These are phyloP conservation scores for Bryoerythrophyllum caledonicum DNA, from an alignment of 225 moss, liverwort and hornwort genomes.

Conservation along the genomic window DNA sequence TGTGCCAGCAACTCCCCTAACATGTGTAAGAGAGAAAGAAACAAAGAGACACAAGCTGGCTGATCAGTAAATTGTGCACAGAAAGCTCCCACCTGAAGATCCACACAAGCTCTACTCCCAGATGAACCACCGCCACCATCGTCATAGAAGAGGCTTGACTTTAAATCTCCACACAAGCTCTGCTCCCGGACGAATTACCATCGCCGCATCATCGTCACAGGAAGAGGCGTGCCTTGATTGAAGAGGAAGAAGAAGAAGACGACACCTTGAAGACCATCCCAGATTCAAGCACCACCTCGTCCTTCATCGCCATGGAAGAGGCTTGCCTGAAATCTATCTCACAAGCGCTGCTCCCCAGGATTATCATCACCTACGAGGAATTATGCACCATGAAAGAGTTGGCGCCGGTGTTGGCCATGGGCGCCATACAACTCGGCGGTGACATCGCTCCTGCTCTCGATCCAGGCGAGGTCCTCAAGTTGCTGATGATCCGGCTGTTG, in stretches of 20 bases:
- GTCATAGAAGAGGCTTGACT: too few species aligned
- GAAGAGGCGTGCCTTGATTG: too few species aligned
- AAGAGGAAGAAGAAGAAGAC: too few species aligned
- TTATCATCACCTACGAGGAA: slow-evolving; percentile 1
- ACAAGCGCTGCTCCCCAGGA: background rate
- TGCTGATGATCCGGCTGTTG: background rate
- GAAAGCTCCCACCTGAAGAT: slow-evolving; percentile 20
- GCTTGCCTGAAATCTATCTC: slow-evolving; percentile 20
- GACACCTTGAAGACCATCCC: too few species aligned
- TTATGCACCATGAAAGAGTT: slow-evolving; percentile 46
- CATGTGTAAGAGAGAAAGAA: background rate
- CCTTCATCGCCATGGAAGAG: slow-evolving; percentile 19
- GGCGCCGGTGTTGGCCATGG: slow-evolving; percentile 23
- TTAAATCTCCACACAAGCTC: too few species aligned
- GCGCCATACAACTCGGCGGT: slow-evolving; percentile 46
- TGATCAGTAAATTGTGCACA: slow-evolving; percentile 12
- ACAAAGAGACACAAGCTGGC: background rate
- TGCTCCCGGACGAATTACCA: too few species aligned
- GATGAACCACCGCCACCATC: slow-evolving; percentile 1
- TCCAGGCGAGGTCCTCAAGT: slow-evolving; percentile 9
- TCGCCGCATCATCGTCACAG: too few species aligned
- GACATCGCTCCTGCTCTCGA: slow-evolving; percentile 13
- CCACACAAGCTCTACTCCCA: slow-evolving; percentile 41
- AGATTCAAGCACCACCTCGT: too few species aligned
- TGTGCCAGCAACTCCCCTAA: too few species aligned